Base-by-base conservation (phyloP, 768 basidiomycete species). In the Cubamyces lactineus region DNA sequence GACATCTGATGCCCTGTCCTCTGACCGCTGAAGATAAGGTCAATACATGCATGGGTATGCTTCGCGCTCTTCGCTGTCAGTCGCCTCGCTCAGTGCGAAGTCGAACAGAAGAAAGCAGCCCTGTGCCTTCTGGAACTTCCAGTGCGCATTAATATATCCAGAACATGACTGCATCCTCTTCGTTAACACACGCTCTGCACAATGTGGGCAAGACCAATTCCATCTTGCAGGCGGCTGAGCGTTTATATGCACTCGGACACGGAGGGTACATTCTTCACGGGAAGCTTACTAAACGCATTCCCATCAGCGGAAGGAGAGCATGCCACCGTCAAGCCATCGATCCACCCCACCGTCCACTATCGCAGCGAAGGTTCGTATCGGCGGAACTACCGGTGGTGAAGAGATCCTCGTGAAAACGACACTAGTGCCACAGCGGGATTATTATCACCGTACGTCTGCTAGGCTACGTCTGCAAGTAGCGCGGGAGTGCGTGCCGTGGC, bases 231-330 rank as follows among this genome's bases (percentile, higher is more conserved):
- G 34, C 34, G 11, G 34, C 9, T 34, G 1, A 34, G 34, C 9
- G 34, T 11, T 6, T 1, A 11, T 34, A 1, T 11, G 34, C 6
- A 11, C 34, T 34, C 9, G 34, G 34, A 34, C 34, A 11, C 34
- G 11, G 34, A 4, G 9, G 34, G 34, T 13, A n/a, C 12, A 15
- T n/a, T 24, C 13, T 59, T 59, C 58, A 47, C 58, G 50, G 58
- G 58, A 53, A 23, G 30, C 50, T 53, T 23, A 59, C 30, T 47
- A 11, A 56, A 34, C 28, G 30, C 6, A 24, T 17, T 9, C 51
- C 34, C 34, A 52, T 52, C 51, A 52, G 34, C 51, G 30, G 34
- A 34, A 11, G 34, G 34, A 34, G 34, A 34, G 6, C 34, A 30
- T n/a, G n/a, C n/a, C 3, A 30, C 28, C 13, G 21, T 5, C 21